Base-by-base conservation (phyloP, 2,329 filamentous ascomycete genomes). In the Pseudopyricularia javanii region DNA sequence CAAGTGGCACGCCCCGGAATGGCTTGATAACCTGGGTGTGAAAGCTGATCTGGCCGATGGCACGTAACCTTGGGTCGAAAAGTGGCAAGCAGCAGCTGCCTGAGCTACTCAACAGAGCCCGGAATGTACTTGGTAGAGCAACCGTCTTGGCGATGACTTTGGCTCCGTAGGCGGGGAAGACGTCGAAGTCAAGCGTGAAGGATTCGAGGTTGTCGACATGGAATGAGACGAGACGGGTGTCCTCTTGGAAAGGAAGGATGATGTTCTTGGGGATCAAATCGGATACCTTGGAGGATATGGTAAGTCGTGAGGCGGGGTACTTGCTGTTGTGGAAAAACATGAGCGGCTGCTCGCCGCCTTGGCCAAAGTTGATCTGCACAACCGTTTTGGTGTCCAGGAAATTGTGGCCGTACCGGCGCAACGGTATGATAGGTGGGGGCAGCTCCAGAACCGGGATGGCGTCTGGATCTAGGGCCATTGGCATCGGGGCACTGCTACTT, bases 311-410 rank as follows among this genome's bases (percentile, higher is more conserved):
- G 20, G 93, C 93, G 17, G 93, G 93, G 62, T 98, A 95, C 66
- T 96, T 95, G 64, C 88, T 90, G 60, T 95, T 88, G 64, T 96
- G 91, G 71, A 97, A 96, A 70, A 98, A 98, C n/a, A 87, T 71
- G 51, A 98, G 83, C 0, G 93, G 87, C 54, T 78, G 78, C 50
- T 93, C 80, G 50, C 78, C 82, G 26, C 80, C 74, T 55, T 85
- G 83, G 51, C 91, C 88, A 62, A 98, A 97, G 60, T 79, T 88
- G 58, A 98, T 86, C 62, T 96, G 88, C 12, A 98, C 83, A 57
- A 96, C 94, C 0, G 91, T 95, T 71, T 97, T 98, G 30, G 89
- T 95, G 63, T 98, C 93, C 34, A 98, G 76, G 74, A 98, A 98
- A 68, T 97, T 98, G 71, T 98, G 93, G 15, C 93, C 93, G 62